Evolutionary conservation across 2,329 filamentous ascomycete species (phyloP).

Genomic region (Elsinoe necatrix): DNA sequence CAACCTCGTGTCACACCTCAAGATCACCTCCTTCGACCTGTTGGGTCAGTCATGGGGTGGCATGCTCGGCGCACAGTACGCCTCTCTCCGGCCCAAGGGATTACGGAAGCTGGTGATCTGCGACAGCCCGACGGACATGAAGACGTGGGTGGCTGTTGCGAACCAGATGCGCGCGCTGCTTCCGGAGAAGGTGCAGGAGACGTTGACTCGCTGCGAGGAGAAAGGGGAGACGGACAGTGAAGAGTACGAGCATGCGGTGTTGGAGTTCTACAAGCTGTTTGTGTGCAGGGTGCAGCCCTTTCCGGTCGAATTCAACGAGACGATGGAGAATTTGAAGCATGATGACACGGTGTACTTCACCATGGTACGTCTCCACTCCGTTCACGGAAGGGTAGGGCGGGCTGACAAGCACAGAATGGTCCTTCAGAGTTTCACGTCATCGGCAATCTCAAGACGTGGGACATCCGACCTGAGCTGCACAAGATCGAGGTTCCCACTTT

Average conservation of each 20-base stretch:
- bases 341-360: slow-evolving; percentile 31
- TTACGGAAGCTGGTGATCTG: slow-evolving; percentile 33
- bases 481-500: slow-evolving; percentile 35
- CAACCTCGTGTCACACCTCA: slow-evolving; percentile 39
- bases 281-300: slow-evolving; percentile 27
- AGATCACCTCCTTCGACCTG: slow-evolving; percentile 36
- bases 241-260: slow-evolving; percentile 29
- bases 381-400: background rate
- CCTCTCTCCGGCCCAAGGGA: slow-evolving; percentile 30
- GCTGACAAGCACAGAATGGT: slow-evolving; percentile 29
- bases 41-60: slow-evolving; percentile 48
- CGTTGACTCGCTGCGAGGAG: slow-evolving; percentile 24
- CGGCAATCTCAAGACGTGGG: slow-evolving; percentile 36
- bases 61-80: slow-evolving; percentile 41
- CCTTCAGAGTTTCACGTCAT: slow-evolving; percentile 33
- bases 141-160: slow-evolving; percentile 25
- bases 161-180: slow-evolving; percentile 23
- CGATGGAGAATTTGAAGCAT: slow-evolving; percentile 25
- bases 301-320: slow-evolving; percentile 24
- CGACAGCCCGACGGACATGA: slow-evolving; percentile 26
- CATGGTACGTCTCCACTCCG: slow-evolving; percentile 24
- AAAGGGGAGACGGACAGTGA: slow-evolving; percentile 24
- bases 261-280: slow-evolving; percentile 26
- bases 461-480: slow-evolving; percentile 28
- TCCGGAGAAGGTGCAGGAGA: slow-evolving; percentile 26